A percentile compares a stretch with the other conserved stretches of the same genome.
Evolutionary conservation across 2,329 filamentous ascomycete species (phyloP).

Genomic region (Curvularia lunata): DNA sequence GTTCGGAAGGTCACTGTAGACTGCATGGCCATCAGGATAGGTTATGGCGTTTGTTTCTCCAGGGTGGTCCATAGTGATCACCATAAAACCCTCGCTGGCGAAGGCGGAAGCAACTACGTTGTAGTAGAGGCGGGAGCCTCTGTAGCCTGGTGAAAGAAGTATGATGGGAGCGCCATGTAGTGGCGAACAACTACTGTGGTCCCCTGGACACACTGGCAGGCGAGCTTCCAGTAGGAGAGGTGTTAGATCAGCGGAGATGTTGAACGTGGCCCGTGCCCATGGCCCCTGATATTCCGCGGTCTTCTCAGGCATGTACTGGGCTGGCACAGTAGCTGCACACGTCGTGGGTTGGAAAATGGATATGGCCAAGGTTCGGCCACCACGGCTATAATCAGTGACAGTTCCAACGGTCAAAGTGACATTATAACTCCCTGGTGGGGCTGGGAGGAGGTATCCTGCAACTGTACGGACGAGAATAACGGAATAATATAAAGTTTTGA

Average conservation of each 20-base stretch:
- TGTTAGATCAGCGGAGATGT: slow-evolving; percentile 24
- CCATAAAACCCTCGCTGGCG: slow-evolving; percentile 55
- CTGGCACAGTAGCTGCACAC: slow-evolving; percentile 21
- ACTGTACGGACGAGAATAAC: neutral
- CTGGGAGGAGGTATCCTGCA: slow-evolving; percentile 20
- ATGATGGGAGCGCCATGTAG: slow-evolving; percentile 30
- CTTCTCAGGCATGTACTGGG: slow-evolving; percentile 29
- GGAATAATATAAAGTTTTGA: neutral
- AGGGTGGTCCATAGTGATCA: slow-evolving; percentile 58
- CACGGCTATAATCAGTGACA: slow-evolving; percentile 28
- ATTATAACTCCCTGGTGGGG: slow-evolving; percentile 26
- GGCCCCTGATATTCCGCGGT: slow-evolving; percentile 28
- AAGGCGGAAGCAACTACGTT: slow-evolving; percentile 53
- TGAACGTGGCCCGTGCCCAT: slow-evolving; percentile 21
- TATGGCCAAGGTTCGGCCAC: slow-evolving; percentile 24
- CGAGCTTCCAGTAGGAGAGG: slow-evolving; percentile 29
- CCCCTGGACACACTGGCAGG: slow-evolving; percentile 24
- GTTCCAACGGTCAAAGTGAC: slow-evolving; percentile 27
- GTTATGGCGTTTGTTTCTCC: slow-evolving; percentile 56
- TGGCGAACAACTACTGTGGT: slow-evolving; percentile 14
- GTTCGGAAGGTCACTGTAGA: slow-evolving; percentile 13
- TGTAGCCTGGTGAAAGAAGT: slow-evolving; percentile 55
- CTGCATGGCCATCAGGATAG: slow-evolving; percentile 51
- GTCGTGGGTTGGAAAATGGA: slow-evolving; percentile 29
- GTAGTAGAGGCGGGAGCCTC: slow-evolving; percentile 52